Evolutionary conservation across 192 early-diverging fungal genomes (phyloP).

Genomic region (Kappamyces sp.): DNA sequence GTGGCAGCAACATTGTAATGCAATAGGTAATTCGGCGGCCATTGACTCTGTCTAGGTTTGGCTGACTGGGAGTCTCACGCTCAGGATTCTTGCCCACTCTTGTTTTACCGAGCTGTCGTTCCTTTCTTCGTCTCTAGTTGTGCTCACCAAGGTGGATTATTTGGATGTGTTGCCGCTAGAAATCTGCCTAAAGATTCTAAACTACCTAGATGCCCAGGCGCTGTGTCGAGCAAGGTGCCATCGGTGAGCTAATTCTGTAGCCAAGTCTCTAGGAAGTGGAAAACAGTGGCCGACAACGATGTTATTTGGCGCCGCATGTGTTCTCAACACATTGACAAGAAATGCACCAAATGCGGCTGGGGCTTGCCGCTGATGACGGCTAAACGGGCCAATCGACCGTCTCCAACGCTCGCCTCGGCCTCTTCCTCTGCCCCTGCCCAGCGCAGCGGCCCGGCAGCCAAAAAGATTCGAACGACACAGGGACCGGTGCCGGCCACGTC

Average conservation of each 20-base stretch:
- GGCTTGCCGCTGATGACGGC: constrained; percentile 72
- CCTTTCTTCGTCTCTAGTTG: constrained; percentile 61
- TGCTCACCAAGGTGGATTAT: constrained; percentile 77
- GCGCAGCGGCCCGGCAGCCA: neutral
- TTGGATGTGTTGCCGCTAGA: constrained; percentile 69
- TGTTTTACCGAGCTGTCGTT: constrained; percentile 85
- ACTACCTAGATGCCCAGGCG: constrained; percentile 85
- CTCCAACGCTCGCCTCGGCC: neutral
- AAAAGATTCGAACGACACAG: neutral
- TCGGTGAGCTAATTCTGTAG: constrained; percentile 25
- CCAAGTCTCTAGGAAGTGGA: constrained; percentile 80
- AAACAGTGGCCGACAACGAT: constrained; percentile 81
- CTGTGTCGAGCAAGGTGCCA: constrained; percentile 65
- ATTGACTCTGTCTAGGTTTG: too few relatives aligned
- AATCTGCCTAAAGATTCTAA: constrained; percentile 75
- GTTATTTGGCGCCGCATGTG: constrained; percentile 96
- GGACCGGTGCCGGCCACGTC: neutral
- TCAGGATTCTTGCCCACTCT: constrained; percentile 70
- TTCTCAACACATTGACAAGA: constrained; percentile 93
- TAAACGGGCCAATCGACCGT: constrained; percentile 4
- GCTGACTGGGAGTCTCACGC: constrained; percentile 27
- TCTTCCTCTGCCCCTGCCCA: neutral
- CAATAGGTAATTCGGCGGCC: too few relatives aligned
- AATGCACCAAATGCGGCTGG: constrained; percentile 95
- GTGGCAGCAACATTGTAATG: too few relatives aligned